Evolutionary conservation across 2,329 filamentous ascomycete species (phyloP).

Genomic region (Ascosphaera pollenicola): DNA sequence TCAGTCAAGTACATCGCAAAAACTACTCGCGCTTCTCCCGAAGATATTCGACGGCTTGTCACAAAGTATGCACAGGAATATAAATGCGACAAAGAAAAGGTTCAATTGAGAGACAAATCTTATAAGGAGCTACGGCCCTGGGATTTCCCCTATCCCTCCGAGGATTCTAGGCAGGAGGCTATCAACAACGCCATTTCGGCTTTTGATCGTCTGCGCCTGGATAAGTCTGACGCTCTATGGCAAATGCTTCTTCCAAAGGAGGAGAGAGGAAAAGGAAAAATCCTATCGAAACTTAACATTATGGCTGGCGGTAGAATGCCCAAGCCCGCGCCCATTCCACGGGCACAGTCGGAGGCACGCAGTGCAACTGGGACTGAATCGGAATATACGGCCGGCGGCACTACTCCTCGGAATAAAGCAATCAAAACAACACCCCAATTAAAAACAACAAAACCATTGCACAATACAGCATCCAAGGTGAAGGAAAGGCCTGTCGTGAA

Average conservation of each 20-base stretch:
- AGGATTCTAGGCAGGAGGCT: constrained; percentile 34
- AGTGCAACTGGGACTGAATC: constrained; percentile 16
- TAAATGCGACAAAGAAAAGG: constrained; percentile 26
- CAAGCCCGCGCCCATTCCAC: too few relatives aligned
- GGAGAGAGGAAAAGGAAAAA: constrained; percentile 39
- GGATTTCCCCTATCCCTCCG: constrained; percentile 34
- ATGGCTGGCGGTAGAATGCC: constrained; percentile 9
- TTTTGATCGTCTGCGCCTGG: constrained; percentile 38
- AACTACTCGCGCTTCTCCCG: constrained; percentile 25
- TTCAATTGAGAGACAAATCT: constrained; percentile 32
- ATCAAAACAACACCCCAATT: too few relatives aligned
- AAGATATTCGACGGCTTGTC: constrained; percentile 26
- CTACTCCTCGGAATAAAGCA: constrained; percentile 6
- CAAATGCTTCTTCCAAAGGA: constrained; percentile 36
- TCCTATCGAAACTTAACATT: constrained; percentile 36
- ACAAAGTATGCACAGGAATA: constrained; percentile 31
- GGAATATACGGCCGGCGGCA: constrained; percentile 12
- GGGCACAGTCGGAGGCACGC: constrained; percentile 11
- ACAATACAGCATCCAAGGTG: too few relatives aligned
- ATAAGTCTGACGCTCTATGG: constrained; percentile 38
- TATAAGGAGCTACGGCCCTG: constrained; percentile 41
- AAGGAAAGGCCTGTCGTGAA: too few relatives aligned
- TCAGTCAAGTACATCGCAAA: constrained; percentile 25
- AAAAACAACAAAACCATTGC: too few relatives aligned
- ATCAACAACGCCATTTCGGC: constrained; percentile 40